Evolutionary conservation across 176 grass and related monocot species (phyloP).

Genomic region (Ampelocalamus luodianensis): DNA sequence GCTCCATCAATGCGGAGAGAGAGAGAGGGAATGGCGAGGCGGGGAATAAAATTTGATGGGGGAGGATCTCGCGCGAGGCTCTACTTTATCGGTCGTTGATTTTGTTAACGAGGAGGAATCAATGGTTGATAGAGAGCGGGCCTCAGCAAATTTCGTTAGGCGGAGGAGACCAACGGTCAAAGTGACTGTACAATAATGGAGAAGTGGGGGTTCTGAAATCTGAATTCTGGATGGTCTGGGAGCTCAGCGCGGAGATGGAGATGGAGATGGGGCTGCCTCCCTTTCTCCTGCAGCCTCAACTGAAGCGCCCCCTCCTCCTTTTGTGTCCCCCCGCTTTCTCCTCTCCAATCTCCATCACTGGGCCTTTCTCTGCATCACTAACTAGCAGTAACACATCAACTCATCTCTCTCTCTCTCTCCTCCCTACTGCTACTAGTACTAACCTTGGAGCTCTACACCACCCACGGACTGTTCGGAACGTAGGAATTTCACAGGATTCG

Average conservation of each 20-base stretch:
- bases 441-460: background rate
- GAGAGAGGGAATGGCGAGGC: no score
- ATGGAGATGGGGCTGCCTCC: slow-evolving; percentile 64
- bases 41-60: no score
- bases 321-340: background rate
- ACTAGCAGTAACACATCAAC: background rate
- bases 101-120: no score
- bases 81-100: no score
- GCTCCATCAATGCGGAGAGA: slow-evolving; percentile 5
- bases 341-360: background rate
- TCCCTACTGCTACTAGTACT: rapidly evolving
- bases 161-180: slow-evolving; percentile 73
- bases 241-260: background rate
- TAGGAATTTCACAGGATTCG: background rate
- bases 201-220: slow-evolving; percentile 25
- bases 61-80: no score
- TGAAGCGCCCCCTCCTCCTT: slow-evolving; percentile 1
- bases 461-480: background rate
- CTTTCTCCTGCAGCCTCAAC: slow-evolving; percentile 65
- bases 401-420: background rate
- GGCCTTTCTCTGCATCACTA: background rate
- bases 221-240: slow-evolving; percentile 36
- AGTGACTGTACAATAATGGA: slow-evolving; percentile 56
- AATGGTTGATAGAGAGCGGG: no score
- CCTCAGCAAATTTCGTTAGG: no score